Base-by-base conservation (phyloP, 192 early-diverging fungal species). In the Entrophospora sp. region DNA sequence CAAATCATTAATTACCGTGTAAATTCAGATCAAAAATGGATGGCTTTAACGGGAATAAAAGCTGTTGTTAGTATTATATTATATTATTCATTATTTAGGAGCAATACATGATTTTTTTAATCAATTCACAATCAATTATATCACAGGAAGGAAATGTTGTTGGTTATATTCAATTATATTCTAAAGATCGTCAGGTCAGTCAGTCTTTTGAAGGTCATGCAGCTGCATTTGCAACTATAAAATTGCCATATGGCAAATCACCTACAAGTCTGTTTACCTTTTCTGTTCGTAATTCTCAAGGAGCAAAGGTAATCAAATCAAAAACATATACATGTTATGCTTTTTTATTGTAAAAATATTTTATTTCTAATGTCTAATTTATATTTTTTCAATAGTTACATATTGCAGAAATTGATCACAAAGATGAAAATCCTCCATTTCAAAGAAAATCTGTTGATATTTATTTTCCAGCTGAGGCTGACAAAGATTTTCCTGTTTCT, bases 1-100 rank as follows among this genome's bases (percentile, higher is more conserved):
- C 96, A 99, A 77, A 94, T 99, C 68, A 96, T 99, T 75, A 93
- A 94, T 81, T 96, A 97, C 77, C 85, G 88, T 30, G 84, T 93
- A 49, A 91, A 92, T 70, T 78, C 85, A 43, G 92, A 92, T 65
- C 89, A 86, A 74, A 96, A 92, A 71, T 99, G 96, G 96, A 84
- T 93, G 83, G 77, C 94, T 25, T 79, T 99, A 25, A 84, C 97
- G 52, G 95, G 96, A 38, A 99, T 99, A 58, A 91, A 93, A 20
- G 91, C 93, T 24, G 83, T 83, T 69, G 85, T 86, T 28, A 56
- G 61, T 37, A 32, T 24, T 27, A 14, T 13, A 16, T 22, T 31
- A 31, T 1, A 10, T 45, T 31, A 38, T 20, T n/a, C n/a, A n/a
- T n/a, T n/a, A n/a, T n/a, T n/a, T n/a, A 55, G 1, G 53, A 56